phyloP scores from a whole-genome alignment of 1,284 basidiomycete genomes.

The Fomitopsis betulina region DNA sequence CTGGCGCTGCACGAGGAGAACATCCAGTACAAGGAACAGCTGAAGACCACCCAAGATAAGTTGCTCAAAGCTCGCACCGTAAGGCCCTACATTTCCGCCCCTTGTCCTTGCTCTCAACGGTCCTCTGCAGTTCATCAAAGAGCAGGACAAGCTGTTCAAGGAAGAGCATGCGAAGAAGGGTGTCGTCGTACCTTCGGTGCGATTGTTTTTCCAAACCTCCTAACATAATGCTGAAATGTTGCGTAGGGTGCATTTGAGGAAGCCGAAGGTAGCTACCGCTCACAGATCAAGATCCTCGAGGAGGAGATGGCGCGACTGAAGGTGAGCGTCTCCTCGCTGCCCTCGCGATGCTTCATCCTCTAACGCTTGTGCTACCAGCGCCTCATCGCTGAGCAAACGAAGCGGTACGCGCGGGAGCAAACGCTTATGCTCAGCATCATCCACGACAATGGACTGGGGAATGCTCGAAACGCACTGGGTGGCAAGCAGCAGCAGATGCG shows the following conservation, averaged over 20 bases:
- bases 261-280: slow-evolving; percentile 61
- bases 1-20: slow-evolving; percentile 77
- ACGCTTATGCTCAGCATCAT: slow-evolving; percentile 75
- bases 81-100: slow-evolving; percentile 11
- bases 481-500: slow-evolving; percentile 36
- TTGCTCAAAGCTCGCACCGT: slow-evolving; percentile 79
- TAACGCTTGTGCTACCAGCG: slow-evolving; percentile 33
- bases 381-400: slow-evolving; percentile 48
- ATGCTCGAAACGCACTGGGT: slow-evolving; percentile 46
- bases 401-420: slow-evolving; percentile 71
- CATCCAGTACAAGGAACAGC: slow-evolving; percentile 62
- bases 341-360: neutral
- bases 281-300: slow-evolving; percentile 67
- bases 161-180: slow-evolving; percentile 60
- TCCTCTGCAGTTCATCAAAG: slow-evolving; percentile 75
- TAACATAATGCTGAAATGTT: neutral
- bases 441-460: slow-evolving; percentile 65
- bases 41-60: slow-evolving; percentile 74
- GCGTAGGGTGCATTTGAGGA: slow-evolving; percentile 66
- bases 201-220: slow-evolving; percentile 7
- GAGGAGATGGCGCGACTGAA: slow-evolving; percentile 68
- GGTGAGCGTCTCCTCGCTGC: slow-evolving; percentile 9
- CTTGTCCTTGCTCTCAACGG: neutral
- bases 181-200: slow-evolving; percentile 24
- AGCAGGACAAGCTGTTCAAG: slow-evolving; percentile 86